phyloP scores from a whole-genome alignment of 177 flowering plant species.

The Telopea speciosissima region DNA sequence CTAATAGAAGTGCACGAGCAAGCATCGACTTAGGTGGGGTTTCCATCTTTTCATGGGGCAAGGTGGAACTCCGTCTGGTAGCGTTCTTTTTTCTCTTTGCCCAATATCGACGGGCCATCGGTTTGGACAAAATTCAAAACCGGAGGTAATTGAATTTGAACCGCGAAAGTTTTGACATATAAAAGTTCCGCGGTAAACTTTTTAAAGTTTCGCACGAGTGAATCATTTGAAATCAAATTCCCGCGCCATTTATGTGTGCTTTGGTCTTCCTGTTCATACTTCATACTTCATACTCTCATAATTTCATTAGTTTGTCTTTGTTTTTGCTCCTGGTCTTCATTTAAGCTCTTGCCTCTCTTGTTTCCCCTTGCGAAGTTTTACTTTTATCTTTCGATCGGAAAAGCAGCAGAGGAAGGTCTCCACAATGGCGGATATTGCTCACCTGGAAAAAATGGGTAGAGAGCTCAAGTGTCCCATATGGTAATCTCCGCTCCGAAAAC shows the following conservation, averaged over 20 bases:
- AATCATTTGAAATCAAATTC: background rate
- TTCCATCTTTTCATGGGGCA: no score
- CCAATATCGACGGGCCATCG: background rate
- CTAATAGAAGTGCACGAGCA: no score
- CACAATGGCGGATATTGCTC: conserved; percentile 51
- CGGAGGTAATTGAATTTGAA: background rate
- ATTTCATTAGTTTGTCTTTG: background rate
- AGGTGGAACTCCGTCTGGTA: no score
- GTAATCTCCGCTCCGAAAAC: conserved; percentile 26
- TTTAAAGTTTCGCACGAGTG: background rate
- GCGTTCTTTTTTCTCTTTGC: no score
- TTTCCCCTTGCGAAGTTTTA: background rate
- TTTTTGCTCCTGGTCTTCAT: background rate
- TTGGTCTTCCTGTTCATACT: background rate
- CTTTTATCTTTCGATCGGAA: background rate
- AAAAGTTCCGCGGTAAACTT: background rate
- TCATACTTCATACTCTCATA: no score
- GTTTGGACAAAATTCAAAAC: background rate
- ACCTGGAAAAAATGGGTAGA: conserved; percentile 83
- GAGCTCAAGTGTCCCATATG: conserved; percentile 98
- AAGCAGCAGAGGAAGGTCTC: background rate
- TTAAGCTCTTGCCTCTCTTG: background rate
- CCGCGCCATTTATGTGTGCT: background rate
- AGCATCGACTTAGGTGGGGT: no score
- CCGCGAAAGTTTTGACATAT: background rate